Evolutionary conservation across 2,329 filamentous ascomycete species (phyloP), one percentile per base, ranked within the genome.

Genomic region (Xylaria sp.): DNA sequence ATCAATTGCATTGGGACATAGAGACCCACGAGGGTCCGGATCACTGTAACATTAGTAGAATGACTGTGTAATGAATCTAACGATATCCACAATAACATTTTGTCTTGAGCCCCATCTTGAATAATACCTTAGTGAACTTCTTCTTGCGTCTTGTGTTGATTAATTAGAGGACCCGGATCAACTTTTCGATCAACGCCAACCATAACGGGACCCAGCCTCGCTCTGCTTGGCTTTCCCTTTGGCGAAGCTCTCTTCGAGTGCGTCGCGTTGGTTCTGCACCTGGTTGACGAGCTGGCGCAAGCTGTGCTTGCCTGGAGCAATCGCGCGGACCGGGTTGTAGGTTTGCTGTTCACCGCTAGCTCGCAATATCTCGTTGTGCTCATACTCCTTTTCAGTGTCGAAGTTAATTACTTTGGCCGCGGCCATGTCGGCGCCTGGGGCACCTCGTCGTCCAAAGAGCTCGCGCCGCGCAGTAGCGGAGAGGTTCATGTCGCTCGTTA

Each of bases 161-260:
- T 44, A 23, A 37, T 20, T 28, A 20, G 46, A 32, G 32, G 23
- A 1, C 23, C 28, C 10, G 10, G 23, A 7, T 48, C 25, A 34
- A 37, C 0, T 9, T 32, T 20, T 23, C 18, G 10, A 12, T 15
- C 72, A 82, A 72, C 81, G 83, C 93, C 94, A 98, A 5, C 94
- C 94, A 82, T 98, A 98, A 75, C 89, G 89, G 67, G 88, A 90
- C 3, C 92, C 92, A 23, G 93, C 93, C 79, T 97, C 94, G 75
- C 89, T 91, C 80, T 93, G 90, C 77, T 94, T 96, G 75, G 87
- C 88, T 82, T 88, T 90, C 6, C 94, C 93, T 74, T 90, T 85
- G 23, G 94, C 94, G 83, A 97, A 98, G 78, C 93, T 94, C 77
- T 98, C 95, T 81, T 98, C 94, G 73, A 98, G 83, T 2, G 94